Evolutionary conservation across 306 rosid genomes (phyloP), one percentile per base, ranked within the genome.

Genomic region (Psophocarpus tetragonolobus): DNA sequence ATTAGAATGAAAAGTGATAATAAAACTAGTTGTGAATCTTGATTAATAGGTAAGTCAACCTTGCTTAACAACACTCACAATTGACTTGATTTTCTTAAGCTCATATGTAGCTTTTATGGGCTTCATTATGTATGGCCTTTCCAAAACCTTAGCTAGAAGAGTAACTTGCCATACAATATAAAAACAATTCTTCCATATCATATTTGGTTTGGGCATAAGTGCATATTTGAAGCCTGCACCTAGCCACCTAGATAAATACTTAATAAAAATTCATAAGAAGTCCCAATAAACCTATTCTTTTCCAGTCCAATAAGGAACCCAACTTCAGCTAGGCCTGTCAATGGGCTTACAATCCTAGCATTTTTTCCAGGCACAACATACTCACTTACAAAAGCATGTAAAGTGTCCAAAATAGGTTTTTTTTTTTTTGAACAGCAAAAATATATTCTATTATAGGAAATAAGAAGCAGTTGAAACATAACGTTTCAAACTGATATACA

Each of bases 371-470:
- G 89, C 75, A 95, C 97, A 15, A 97, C 99, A 84, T 95, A 95
- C 81, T 95, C 99, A 54, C 99, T 95, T 26, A 95, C 96, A 82
- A 95, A 95, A 77, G 97, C 99, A 97, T 95, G 85, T 68, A 47
- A 63, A 81, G 53, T 23, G 64, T 53, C 27, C 39, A 62, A 78
- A 61, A 81, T 27, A 17, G 48, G 65, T 41, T 83, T n/a, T n/a
- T n/a, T n/a, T n/a, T n/a, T n/a, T n/a, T n/a, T n/a, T n/a, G n/a
- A n/a, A n/a, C n/a, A n/a, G n/a, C n/a, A n/a, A n/a, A n/a, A n/a
- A n/a, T n/a, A n/a, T n/a, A n/a, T n/a, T n/a, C n/a, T n/a, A n/a
- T n/a, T n/a, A n/a, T n/a, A n/a, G n/a, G n/a, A n/a, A n/a, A n/a
- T n/a, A n/a, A n/a, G n/a, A n/a, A n/a, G n/a, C n/a, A n/a, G n/a